Base-by-base conservation (phyloP, 2,329 filamentous ascomycete genomes). In the Aspergillus sp. region DNA sequence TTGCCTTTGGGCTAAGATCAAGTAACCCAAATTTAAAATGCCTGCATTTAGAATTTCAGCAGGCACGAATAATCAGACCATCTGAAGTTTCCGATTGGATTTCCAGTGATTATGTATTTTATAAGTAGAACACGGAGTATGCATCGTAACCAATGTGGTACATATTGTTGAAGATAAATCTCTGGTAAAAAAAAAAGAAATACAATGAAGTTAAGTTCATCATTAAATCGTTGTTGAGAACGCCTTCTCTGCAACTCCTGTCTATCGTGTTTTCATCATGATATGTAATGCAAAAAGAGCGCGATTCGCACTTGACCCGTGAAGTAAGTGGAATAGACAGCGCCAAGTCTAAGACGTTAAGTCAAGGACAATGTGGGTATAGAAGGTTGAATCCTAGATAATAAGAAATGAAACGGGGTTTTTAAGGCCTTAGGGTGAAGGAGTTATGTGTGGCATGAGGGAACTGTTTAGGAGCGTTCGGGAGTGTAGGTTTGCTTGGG, bases 401-500 rank as follows among this genome's bases (percentile, higher is more conserved):
- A 48, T 66, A 61, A 57, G 55, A 64, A 61, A 59, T 42, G 65
- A 61, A 67, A 67, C 51, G 49, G 59, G 46, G 33, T 58, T 51
- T 51, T 61, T 51, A 51, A 39, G 37, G 34, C 58, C 51, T 30
- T 17, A 24, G 19, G 27, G 37, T 17, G 20, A 12, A 30, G 6
- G 13, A 17, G 45, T 33, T 27, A 37, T 45, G 34, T 22, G 41
- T 48, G 30, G 45, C 27, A 30, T 24, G 47, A 40, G 33, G 42
- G 33, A 40, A 50, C 41, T 11, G 6, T 45, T 66, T 70, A 71
- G 44, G 66, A 67, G 52, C 65, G 66, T 41, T 67, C 66, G 60
- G 82, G 73, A 68, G 82, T 76, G 78, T 91, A 93, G 65, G 85
- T 80, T 78, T 93, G 86, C 83, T 93, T 93, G 70, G 89, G 89